A percentile compares a stretch with the other conserved stretches of the same genome.
These are phyloP conservation scores for Hippophae gyantsensis DNA, from an alignment of 306 rosid genomes.

Conservation along the genomic window DNA sequence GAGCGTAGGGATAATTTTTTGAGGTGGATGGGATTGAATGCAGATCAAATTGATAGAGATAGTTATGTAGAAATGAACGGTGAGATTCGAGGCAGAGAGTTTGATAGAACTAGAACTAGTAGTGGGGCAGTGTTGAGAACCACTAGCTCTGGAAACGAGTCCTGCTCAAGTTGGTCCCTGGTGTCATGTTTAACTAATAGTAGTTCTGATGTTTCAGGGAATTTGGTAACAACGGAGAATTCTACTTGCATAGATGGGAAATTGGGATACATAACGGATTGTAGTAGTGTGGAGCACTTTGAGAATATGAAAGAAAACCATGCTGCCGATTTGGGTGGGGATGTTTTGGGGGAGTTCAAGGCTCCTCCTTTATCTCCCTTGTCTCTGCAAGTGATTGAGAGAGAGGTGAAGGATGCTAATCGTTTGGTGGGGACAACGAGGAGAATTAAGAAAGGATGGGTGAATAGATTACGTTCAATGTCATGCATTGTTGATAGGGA, in stretches of 20 bases:
- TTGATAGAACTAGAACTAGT: slow-evolving; percentile 27
- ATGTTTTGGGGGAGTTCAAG: slow-evolving; percentile 17
- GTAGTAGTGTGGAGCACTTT: slow-evolving; percentile 21
- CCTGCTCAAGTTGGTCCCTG: slow-evolving; percentile 45
- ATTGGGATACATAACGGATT: slow-evolving; percentile 15
- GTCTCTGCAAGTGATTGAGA: slow-evolving; percentile 23
- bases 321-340: slow-evolving; percentile 23
- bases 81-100: slow-evolving; percentile 18
- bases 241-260: slow-evolving; percentile 22
- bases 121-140: slow-evolving; percentile 35
- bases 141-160: slow-evolving; percentile 38
- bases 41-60: slow-evolving; percentile 24
- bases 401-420: slow-evolving; percentile 18
- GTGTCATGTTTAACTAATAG: slow-evolving; percentile 33
- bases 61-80: slow-evolving; percentile 16
- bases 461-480: slow-evolving; percentile 51
- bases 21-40: slow-evolving; percentile 47
- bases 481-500: slow-evolving; percentile 51
- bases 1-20: slow-evolving; percentile 64
- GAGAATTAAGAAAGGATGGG: slow-evolving; percentile 49
- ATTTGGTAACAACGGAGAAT: slow-evolving; percentile 23
- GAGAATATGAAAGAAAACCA: slow-evolving; percentile 24
- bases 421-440: slow-evolving; percentile 7
- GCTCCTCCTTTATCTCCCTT: slow-evolving; percentile 20
- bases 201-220: slow-evolving; percentile 23